Evolutionary conservation across 2,329 filamentous ascomycete species (phyloP), one percentile per base, ranked within the genome.

Genomic region (Phialophora macrospora): DNA sequence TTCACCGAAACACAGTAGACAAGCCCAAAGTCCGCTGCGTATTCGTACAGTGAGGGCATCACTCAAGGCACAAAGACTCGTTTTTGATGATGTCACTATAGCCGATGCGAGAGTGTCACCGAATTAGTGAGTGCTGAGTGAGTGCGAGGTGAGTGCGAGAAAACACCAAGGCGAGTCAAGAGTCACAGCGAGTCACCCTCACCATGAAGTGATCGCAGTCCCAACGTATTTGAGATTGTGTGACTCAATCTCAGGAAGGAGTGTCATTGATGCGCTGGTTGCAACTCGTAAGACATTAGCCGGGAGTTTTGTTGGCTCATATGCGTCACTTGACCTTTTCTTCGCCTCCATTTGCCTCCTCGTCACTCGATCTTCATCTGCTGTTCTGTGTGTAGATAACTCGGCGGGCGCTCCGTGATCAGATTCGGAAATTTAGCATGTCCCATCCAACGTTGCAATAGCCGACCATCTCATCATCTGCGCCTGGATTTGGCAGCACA

Each of bases 291-390:
- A 49, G 9, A 28, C 30, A 7, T 20, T 28, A 24, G 28, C 6
- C 8, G 9, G 5, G 44, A n/a, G 41, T 49, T 44, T 32, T 17
- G 44, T 7, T 28, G 46, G 22, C 58, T 20, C 48, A n/a, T 28
- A 24, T 22, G 30, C 26, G 41, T 62, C 59, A 62, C 59, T 62
- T 62, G 59, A 62, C 51, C 59, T 48, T 49, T 60, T 20, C 56
- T 49, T 32, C 56, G 38, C 38, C 44, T 55, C 51, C 26, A 20
- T 30, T 62, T 48, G 44, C 48, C 49, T 55, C 55, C 59, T 48
- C 22, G 12, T 52, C 48, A 49, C 48, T 55, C 52, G 52, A 55
- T 34, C 44, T 34, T 59, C 41, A 59, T 49, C 41, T 22, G 17
- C 44, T 26, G 38, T n/a, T 8, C 38, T n/a, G 38, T 44, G 38